phyloP scores from a whole-genome alignment of 768 basidiomycete genomes.

The Lentinula lateritia region DNA sequence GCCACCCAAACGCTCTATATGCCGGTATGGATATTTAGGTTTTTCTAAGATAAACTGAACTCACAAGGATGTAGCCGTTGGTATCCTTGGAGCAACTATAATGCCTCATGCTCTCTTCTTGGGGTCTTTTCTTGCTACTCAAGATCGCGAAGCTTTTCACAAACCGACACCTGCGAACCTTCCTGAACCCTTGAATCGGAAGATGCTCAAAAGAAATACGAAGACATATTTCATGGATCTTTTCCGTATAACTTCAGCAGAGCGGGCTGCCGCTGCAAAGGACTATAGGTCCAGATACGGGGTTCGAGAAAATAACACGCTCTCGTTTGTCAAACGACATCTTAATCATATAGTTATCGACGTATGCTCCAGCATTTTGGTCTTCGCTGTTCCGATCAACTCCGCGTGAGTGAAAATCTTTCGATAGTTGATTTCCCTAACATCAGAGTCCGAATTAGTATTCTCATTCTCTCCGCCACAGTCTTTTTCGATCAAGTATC shows the following conservation, averaged over 20 bases:
- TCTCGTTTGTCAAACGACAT: constrained; percentile 45
- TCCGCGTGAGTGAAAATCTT: constrained; percentile 38
- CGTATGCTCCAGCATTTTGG: constrained; percentile 52
- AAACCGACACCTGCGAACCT: constrained; percentile 8
- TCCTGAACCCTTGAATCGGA: constrained; percentile 11
- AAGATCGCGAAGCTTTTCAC: constrained; percentile 38
- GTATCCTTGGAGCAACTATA: constrained; percentile 65
- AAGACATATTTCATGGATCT: constrained; percentile 14
- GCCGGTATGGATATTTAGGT: constrained; percentile 27
- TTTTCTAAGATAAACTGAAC: neutral
- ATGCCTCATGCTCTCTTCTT: constrained; percentile 67
- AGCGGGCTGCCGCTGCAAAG: constrained; percentile 22
- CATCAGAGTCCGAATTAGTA: constrained; percentile 29
- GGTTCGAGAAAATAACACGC: constrained; percentile 42
- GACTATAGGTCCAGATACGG: constrained; percentile 33
- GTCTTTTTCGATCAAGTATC: constrained; percentile 47
- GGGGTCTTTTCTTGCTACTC: constrained; percentile 55
- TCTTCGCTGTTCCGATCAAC: constrained; percentile 74
- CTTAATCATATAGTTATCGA: constrained; percentile 54
- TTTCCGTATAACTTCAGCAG: constrained; percentile 26
- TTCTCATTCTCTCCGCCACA: constrained; percentile 67
- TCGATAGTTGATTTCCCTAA: neutral
- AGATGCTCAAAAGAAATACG: constrained; percentile 3
- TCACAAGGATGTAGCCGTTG: constrained; percentile 35
- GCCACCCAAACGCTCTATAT: constrained; percentile 44